These are phyloP conservation scores for Populus hybrid DNA, from an alignment of 441 rosid species.

Conservation along the genomic window DNA sequence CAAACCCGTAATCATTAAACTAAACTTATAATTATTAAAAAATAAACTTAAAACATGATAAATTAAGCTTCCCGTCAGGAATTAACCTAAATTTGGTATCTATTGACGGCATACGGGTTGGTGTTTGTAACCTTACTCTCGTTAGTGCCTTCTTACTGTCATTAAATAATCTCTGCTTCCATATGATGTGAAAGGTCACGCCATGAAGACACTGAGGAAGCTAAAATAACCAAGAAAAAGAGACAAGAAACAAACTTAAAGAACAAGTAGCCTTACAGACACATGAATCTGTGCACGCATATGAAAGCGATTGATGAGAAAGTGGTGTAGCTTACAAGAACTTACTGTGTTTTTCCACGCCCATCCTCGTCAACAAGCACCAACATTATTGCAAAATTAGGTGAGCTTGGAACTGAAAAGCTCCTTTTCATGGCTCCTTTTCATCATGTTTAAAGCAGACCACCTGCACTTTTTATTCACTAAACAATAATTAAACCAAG, in stretches of 20 bases:
- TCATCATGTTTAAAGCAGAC: neutral
- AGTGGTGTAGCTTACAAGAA: neutral
- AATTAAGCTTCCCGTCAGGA: too few species aligned
- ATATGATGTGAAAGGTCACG: neutral
- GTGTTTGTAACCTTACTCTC: too few species aligned
- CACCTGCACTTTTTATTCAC: neutral
- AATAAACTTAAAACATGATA: too few species aligned
- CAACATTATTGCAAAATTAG: neutral
- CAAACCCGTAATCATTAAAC: too few species aligned
- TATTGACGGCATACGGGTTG: too few species aligned
- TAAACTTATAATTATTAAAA: too few species aligned
- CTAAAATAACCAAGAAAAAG: neutral
- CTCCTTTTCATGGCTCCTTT: neutral
- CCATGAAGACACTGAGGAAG: neutral
- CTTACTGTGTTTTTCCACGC: neutral
- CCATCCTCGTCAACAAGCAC: neutral
- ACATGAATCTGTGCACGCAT: neutral
- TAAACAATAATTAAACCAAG: too few species aligned
- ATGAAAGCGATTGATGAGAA: neutral
- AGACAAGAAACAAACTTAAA: neutral
- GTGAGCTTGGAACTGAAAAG: neutral
- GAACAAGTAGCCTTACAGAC: neutral
- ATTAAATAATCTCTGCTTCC: too few species aligned
- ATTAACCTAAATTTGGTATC: too few species aligned
- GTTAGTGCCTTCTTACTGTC: too few species aligned